Conservation (phyloP, 495 filamentous ascomycete genomes). For the Talaromyces liani region DNA sequence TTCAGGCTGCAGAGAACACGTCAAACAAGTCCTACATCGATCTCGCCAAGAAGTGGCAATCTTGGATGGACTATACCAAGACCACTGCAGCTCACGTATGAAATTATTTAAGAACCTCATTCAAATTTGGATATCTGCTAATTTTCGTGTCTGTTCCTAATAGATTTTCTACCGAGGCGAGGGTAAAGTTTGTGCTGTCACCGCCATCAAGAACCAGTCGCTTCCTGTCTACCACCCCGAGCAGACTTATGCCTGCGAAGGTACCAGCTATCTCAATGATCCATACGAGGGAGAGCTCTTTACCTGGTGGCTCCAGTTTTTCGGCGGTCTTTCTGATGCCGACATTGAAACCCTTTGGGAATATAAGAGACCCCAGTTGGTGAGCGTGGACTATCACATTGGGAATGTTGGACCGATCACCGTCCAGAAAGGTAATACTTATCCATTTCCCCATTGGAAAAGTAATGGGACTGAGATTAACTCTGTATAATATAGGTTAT, state of each 20-base stretch:
- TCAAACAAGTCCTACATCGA: constrained; percentile 12
- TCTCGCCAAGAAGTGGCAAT: constrained; percentile 23
- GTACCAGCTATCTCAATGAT: constrained; percentile 18
- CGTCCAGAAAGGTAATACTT: constrained; percentile 24
- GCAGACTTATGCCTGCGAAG: constrained; percentile 23
- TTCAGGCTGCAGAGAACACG: constrained; percentile 19
- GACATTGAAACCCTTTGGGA: constrained; percentile 22
- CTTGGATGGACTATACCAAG: constrained; percentile 30
- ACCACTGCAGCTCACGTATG: constrained; percentile 18
- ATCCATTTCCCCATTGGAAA: not conserved
- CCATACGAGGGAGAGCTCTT: constrained; percentile 31
- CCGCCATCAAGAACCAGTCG: constrained; percentile 19
- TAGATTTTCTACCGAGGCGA: constrained; percentile 23
- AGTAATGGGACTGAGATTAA: not conserved
- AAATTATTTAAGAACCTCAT: not conserved
- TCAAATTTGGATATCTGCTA: not conserved
- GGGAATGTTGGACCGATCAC: constrained; percentile 25
- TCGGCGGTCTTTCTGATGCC: constrained; percentile 17
- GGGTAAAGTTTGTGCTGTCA: constrained; percentile 23
- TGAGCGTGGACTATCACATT: constrained; percentile 22
- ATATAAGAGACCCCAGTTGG: constrained; percentile 23
- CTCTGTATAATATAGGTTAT: constrained; percentile 13
- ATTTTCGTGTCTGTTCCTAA: not conserved
- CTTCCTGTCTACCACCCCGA: constrained; percentile 15
- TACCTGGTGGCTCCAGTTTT: constrained; percentile 29